Base-by-base conservation (phyloP, 2,329 filamentous ascomycete genomes). In the Fragosphaeria purpurea region DNA sequence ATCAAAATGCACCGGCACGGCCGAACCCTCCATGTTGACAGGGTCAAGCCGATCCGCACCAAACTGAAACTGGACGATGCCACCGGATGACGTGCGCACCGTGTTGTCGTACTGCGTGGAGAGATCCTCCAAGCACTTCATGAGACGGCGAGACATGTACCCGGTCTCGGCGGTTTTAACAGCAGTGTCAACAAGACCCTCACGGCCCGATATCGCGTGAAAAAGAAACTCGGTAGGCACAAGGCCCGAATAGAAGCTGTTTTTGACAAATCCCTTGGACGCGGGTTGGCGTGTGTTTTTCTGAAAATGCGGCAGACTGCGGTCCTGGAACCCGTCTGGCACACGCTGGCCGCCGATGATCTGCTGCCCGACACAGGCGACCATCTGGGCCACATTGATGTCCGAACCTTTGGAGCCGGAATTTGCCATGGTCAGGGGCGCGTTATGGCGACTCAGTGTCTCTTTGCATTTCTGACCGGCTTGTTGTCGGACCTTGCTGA, bases 331-430 rank as follows among this genome's bases (percentile, higher is more conserved):
- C 6, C 93, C 93, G 67, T 98, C 88, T 43, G 88, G 80, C 35
- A 98, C 90, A 79, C 93, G 90, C 62, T 86, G 81, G 46, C 89
- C 88, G 53, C 86, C 86, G 61, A 98, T 97, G 79, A 97, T 96
- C 60, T 98, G 93, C 69, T 98, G 93, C 47, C 93, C 93, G 63
- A 98, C 93, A 53, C 90, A 83, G 51, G 93, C 91, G 64, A 97
- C 86, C 93, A 98, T 98, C 71, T 98, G 93, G 7, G 93, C 93
- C 37, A 98, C 93, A 74, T 98, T 98, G 73, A 98, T 94, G 60
- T 88, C 86, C 5, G 89, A 95, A 64, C 93, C 93, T 67, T 98
- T 98, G 49, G 91, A 97, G 46, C 93, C 93, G 10, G 88, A 97
- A 55, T 88, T 93, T 54, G 93, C 93, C 93, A 98, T 98, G 70